A percentile compares a stretch with the other conserved stretches of the same genome.
Conservation (phyloP, 495 filamentous ascomycete species). For the Lentithecium fluviatile region DNA sequence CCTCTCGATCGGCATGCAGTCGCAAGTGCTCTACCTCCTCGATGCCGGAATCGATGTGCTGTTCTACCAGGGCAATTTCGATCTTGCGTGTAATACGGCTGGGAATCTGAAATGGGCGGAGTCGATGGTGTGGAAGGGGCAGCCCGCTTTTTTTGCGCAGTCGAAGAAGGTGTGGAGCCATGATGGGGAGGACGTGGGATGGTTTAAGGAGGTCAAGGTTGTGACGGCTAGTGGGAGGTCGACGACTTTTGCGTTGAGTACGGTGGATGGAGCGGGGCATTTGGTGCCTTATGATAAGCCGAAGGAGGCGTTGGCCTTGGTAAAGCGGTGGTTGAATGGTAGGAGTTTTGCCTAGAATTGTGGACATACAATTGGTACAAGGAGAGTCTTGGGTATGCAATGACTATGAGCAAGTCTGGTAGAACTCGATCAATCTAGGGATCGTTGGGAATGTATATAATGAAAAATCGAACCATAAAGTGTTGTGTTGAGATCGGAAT, state of each 20-base stretch:
- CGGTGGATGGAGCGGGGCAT: constrained; percentile 23
- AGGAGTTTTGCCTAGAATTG: constrained; percentile 18
- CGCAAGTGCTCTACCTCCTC: constrained; percentile 43
- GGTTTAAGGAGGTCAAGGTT: constrained; percentile 29
- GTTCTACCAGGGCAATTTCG: constrained; percentile 52
- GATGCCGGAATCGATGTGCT: constrained; percentile 43
- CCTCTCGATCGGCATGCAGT: constrained; percentile 30
- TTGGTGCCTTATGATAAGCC: constrained; percentile 31
- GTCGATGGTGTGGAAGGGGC: constrained; percentile 48
- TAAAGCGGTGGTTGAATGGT: constrained; percentile 20
- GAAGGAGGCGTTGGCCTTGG: constrained; percentile 18
- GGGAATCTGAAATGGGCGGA: constrained; percentile 47
- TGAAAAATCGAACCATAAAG: too few species aligned
- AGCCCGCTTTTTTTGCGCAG: constrained; percentile 46
- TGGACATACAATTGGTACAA: not conserved
- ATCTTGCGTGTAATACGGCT: constrained; percentile 50
- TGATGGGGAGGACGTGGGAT: constrained; percentile 16
- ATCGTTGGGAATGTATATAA: not conserved
- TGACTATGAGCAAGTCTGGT: too few species aligned
- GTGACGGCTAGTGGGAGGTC: constrained; percentile 12
- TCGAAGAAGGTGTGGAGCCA: constrained; percentile 41
- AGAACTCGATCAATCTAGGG: not conserved
- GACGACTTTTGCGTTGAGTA: constrained; percentile 25
- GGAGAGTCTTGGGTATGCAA: too few species aligned
- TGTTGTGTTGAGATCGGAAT: too few species aligned